Percentiles rank a stretch among this genome's conserved stretches.
These are phyloP conservation scores for Aristolochia fimbriata DNA, from an alignment of 164 flowering plant species.

Conservation along the genomic window DNA sequence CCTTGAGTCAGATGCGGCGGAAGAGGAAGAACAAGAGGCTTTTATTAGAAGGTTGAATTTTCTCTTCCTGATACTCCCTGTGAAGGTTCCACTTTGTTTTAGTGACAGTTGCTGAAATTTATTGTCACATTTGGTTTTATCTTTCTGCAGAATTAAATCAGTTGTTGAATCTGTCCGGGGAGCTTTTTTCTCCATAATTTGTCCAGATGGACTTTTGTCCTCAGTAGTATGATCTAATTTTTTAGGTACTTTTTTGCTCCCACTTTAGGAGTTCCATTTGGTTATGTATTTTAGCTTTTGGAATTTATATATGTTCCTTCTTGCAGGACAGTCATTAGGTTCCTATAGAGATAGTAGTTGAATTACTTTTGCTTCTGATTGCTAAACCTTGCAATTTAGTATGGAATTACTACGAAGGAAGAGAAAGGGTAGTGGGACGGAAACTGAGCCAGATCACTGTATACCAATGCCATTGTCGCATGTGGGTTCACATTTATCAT, in stretches of 20 bases:
- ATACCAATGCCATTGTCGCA: conserved; percentile 18
- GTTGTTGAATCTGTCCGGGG: neutral
- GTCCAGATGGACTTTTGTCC: too few species aligned
- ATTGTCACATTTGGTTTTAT: neutral
- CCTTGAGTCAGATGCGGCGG: conserved; percentile 11
- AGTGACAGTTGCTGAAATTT: neutral
- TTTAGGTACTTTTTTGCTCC: too few species aligned
- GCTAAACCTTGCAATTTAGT: neutral
- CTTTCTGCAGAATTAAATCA: neutral
- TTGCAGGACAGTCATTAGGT: neutral
- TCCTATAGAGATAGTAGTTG: neutral
- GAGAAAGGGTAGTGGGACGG: conserved; percentile 57
- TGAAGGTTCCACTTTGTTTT: neutral
- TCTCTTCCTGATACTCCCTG: too few species aligned
- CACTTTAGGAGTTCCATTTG: too few species aligned
- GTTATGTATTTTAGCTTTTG: too few species aligned
- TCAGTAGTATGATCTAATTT: too few species aligned
- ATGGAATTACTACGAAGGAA: conserved; percentile 53
- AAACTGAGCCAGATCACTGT: conserved; percentile 9
- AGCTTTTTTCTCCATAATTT: neutral
- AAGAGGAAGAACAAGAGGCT: conserved; percentile 16
- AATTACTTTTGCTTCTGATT: neutral
- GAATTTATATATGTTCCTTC: neutral
- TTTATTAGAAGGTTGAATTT: conserved; percentile 1
- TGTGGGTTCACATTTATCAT: conserved; percentile 46